phyloP scores from a whole-genome alignment of 2,329 filamentous ascomycete genomes.

The Colletotrichum siamense region DNA sequence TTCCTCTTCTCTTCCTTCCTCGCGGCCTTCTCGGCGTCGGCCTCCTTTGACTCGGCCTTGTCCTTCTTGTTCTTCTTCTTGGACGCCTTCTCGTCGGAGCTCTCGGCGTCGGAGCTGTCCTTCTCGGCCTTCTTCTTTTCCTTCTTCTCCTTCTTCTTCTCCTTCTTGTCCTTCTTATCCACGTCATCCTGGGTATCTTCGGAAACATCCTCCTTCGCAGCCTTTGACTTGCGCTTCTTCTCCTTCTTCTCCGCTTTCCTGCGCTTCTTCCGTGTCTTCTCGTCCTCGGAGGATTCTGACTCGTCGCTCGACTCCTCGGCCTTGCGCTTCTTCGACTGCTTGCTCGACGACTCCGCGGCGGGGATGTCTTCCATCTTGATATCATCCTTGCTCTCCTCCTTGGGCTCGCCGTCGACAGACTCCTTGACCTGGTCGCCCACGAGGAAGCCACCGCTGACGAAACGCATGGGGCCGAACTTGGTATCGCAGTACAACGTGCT shows the following conservation, averaged over 20 bases:
- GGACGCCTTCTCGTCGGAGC: conserved; percentile 27
- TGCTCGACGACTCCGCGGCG: conserved; percentile 36
- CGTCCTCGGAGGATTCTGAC: conserved; percentile 32
- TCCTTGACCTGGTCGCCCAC: conserved; percentile 63
- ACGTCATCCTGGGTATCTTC: conserved; percentile 28
- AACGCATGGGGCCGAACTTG: conserved; percentile 82
- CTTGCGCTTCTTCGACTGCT: conserved; percentile 57
- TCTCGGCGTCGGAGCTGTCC: conserved; percentile 32
- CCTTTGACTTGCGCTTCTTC: conserved; percentile 45
- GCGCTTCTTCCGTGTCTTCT: conserved; percentile 42
- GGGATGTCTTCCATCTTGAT: conserved; percentile 26
- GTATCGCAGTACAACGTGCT: conserved; percentile 75
- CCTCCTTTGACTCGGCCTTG: conserved; percentile 30
- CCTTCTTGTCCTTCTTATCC: conserved; percentile 29
- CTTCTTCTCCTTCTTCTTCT: conserved; percentile 27
- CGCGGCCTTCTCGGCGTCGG: conserved; percentile 43
- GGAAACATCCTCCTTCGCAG: conserved; percentile 30
- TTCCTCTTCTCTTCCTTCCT: conserved; percentile 57
- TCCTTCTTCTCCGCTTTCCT: conserved; percentile 44
- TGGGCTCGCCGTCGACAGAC: conserved; percentile 36
- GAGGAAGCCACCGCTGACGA: conserved; percentile 82
- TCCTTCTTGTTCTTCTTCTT: conserved; percentile 34
- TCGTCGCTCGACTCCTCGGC: conserved; percentile 38
- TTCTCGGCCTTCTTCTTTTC: conserved; percentile 40
- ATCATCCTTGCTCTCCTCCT: conserved; percentile 28